phyloP scores from a whole-genome alignment of 441 rosid species.

The Corymbia calophylla region DNA sequence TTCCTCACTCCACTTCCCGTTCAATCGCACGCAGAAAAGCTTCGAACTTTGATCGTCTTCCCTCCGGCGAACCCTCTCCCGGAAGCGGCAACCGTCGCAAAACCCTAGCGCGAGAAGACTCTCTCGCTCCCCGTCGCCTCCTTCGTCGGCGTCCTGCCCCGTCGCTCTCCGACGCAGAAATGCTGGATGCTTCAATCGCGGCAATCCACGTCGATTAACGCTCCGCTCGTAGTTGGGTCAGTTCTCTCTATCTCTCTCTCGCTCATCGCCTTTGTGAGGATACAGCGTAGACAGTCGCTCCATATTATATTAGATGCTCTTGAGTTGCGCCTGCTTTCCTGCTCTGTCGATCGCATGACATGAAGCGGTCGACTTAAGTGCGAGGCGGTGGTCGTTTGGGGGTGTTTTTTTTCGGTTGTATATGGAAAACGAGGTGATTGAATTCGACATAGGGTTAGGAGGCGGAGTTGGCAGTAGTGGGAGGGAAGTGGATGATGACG shows the following conservation, averaged over 20 bases:
- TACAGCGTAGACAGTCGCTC: not conserved
- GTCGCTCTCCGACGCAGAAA: not conserved
- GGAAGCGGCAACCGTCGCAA: not conserved
- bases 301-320: not conserved
- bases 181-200: not conserved
- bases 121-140: not conserved
- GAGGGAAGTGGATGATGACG: slow-evolving; percentile 51
- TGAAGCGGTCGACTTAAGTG: not conserved
- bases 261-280: not conserved
- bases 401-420: not conserved
- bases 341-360: not conserved
- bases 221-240: not conserved
- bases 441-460: slow-evolving; percentile 70
- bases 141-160: not conserved
- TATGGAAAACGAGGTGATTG: slow-evolving; percentile 82
- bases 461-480: slow-evolving; percentile 22
- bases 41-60: not conserved
- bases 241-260: not conserved
- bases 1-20: not conserved
- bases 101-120: not conserved
- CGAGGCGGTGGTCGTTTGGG: not conserved
- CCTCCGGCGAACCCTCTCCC: not conserved
- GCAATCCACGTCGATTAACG: not conserved
- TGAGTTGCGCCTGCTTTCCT: not conserved
- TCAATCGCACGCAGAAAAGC: not conserved